phyloP scores from a whole-genome alignment of 1,284 basidiomycete species.

The Fistulinella staudtii region DNA sequence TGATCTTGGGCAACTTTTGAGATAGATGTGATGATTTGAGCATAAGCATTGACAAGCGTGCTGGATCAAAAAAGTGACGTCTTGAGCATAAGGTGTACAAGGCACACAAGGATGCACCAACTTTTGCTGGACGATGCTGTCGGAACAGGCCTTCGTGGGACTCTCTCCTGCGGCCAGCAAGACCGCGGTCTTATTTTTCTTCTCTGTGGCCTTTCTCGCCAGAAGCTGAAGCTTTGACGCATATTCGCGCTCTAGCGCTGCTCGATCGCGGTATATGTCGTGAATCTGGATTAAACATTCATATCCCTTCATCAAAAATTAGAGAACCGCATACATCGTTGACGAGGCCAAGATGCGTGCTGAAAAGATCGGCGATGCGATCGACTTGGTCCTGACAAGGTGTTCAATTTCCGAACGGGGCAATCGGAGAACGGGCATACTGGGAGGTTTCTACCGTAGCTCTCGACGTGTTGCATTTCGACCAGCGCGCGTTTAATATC shows the following conservation, averaged over 20 bases:
- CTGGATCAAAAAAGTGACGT: slow-evolving; percentile 38
- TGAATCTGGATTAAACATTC: slow-evolving; percentile 47
- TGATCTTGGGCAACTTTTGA: slow-evolving; percentile 65
- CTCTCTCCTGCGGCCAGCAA: slow-evolving; percentile 60
- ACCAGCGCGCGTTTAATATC: too few relatives aligned
- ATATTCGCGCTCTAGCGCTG: slow-evolving; percentile 70
- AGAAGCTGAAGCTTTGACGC: slow-evolving; percentile 63
- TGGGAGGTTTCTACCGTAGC: slow-evolving; percentile 48
- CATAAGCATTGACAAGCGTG: slow-evolving; percentile 64
- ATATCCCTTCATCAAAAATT: slow-evolving; percentile 1
- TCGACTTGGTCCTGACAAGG: slow-evolving; percentile 54
- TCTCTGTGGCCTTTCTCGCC: slow-evolving; percentile 64
- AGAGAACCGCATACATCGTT: slow-evolving; percentile 46
- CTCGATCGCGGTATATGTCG: slow-evolving; percentile 65
- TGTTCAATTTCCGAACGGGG: slow-evolving; percentile 9
- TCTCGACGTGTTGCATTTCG: slow-evolving; percentile 31
- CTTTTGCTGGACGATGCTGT: slow-evolving; percentile 53
- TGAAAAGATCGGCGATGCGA: slow-evolving; percentile 47
- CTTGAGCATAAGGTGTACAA: slow-evolving; percentile 10
- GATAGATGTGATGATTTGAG: slow-evolving; percentile 60
- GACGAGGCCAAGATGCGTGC: slow-evolving; percentile 61
- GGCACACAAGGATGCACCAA: slow-evolving; percentile 25
- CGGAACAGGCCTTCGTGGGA: slow-evolving; percentile 61
- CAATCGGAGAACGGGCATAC: slow-evolving; percentile 31
- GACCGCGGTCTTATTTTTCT: slow-evolving; percentile 56